These are phyloP conservation scores for Clarkia xantiana DNA, from an alignment of 345 rosid species.

Conservation along the genomic window DNA sequence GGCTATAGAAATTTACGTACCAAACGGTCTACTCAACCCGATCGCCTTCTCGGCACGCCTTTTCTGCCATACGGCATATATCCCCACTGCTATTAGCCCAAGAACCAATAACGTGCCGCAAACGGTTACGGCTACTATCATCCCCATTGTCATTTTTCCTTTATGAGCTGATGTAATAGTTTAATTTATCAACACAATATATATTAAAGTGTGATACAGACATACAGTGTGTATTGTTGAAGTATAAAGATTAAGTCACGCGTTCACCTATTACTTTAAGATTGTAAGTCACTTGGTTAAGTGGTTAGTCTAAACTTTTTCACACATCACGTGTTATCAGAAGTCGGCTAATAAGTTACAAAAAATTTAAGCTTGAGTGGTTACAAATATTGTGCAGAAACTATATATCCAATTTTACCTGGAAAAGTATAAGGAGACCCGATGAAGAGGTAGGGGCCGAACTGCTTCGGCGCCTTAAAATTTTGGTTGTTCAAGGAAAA, in stretches of 20 bases:
- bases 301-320: too few species aligned
- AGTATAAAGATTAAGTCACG: too few species aligned
- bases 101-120: slow-evolving; percentile 39
- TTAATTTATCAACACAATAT: slow-evolving; percentile 3
- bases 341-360: too few species aligned
- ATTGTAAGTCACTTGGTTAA: too few species aligned
- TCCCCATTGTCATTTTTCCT: slow-evolving; percentile 32
- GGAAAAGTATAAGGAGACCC: slow-evolving; percentile 79
- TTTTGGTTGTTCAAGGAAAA: slow-evolving; percentile 78
- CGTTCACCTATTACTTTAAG: too few species aligned
- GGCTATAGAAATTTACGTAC: slow-evolving; percentile 20
- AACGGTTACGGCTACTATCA: slow-evolving; percentile 31
- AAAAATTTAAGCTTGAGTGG: too few species aligned
- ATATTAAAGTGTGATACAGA: neutral
- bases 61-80: slow-evolving; percentile 80
- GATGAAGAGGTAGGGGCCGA: slow-evolving; percentile 81
- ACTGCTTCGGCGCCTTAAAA: slow-evolving; percentile 61
- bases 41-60: slow-evolving; percentile 93
- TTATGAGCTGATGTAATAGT: slow-evolving; percentile 27
- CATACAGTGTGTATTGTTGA: too few species aligned
- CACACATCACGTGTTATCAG: too few species aligned
- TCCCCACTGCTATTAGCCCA: slow-evolving; percentile 49
- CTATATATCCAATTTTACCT: slow-evolving; percentile 32
- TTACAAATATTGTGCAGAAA: too few species aligned
- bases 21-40: slow-evolving; percentile 71